Evolutionary conservation across 2,329 filamentous ascomycete genomes (phyloP).

Genomic region (Phialemonium atrogriseum): DNA sequence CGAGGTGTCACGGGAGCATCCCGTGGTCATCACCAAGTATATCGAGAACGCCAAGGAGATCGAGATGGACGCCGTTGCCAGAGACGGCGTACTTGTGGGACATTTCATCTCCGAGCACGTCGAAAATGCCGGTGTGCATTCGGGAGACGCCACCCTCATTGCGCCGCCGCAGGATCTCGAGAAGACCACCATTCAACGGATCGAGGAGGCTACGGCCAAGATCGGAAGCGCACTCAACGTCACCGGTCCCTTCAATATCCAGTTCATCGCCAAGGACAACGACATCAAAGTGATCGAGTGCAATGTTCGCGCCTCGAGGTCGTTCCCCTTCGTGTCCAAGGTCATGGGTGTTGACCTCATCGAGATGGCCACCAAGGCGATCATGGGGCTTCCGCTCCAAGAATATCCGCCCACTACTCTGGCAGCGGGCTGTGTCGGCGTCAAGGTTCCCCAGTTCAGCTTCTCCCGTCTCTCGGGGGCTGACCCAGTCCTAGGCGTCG

Average conservation of each 20-base stretch:
- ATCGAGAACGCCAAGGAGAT: constrained; percentile 99
- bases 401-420: constrained; percentile 75
- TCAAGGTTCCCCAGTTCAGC: constrained; percentile 98
- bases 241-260: constrained; percentile 96
- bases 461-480: constrained; percentile 96
- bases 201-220: constrained; percentile 91
- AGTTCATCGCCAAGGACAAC: constrained; percentile 99
- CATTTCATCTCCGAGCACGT: constrained; percentile 99
- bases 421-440: constrained; percentile 76
- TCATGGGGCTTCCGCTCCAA: constrained; percentile 73
- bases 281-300: constrained; percentile 99
- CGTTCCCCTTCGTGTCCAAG: constrained; percentile 97
- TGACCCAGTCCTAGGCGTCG: constrained; percentile 91
- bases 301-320: constrained; percentile 91
- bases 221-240: constrained; percentile 91
- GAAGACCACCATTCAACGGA: constrained; percentile 77
- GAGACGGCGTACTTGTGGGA: constrained; percentile 79
- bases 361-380: constrained; percentile 97
- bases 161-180: constrained; percentile 90
- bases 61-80: constrained; percentile 97
- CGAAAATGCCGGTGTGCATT: constrained; percentile 97
- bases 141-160: constrained; percentile 92
- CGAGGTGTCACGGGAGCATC: constrained; percentile 89
- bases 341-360: constrained; percentile 97
- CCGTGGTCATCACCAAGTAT: constrained; percentile 98